Evolutionary conservation across 208 protist genomes (phyloP), one percentile per base, ranked within the genome.

Genomic region (Porcisia deanei): DNA sequence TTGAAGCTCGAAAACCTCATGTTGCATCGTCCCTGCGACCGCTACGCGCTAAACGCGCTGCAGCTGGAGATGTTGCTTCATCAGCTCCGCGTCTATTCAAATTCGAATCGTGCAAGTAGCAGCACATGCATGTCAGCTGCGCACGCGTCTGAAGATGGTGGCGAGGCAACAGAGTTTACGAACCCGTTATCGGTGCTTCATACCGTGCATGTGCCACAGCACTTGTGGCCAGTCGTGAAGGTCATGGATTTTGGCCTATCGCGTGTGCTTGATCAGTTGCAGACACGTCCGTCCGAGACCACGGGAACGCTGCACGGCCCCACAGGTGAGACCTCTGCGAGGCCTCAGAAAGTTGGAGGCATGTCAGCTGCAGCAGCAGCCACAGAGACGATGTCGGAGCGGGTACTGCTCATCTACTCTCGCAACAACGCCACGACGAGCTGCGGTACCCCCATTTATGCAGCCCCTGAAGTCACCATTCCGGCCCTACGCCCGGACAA

Each of bases 1-100:
- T 89, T 99, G 25, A 99, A 99, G 85, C 98, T 98, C 60, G 98
- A 99, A 75, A 99, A 99, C 75, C 81, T 99, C 34, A 98, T 99
- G 87, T 99, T 99, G 78, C 97, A 83, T 41, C 76, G 77, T 52
- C 85, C 85, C 25, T 83, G 75, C 59, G 73, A 77, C 77, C 73
- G 82, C 37, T 82, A 79, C 45, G 72, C 67, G 14, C 43, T 89
- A 39, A 78, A 73, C 68, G 76, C 76, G 58, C 59, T 88, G 68
- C 87, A 91, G 80, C 73, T 87, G 58, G 74, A 91, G 61, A 57
- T 85, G 77, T 53, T 90, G 53, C 37, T 72, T 39, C 79, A 87
- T 37, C 66, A 79, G 45, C 61, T 88, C 41, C 73, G 75, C 43
- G 70, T 18, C 63, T 67, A 79, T 54, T 65, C 65, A 30, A 45